Evolutionary conservation across 805 yeast genomes (phyloP).

Genomic region (Wickerhamomyces sydowiorum): DNA sequence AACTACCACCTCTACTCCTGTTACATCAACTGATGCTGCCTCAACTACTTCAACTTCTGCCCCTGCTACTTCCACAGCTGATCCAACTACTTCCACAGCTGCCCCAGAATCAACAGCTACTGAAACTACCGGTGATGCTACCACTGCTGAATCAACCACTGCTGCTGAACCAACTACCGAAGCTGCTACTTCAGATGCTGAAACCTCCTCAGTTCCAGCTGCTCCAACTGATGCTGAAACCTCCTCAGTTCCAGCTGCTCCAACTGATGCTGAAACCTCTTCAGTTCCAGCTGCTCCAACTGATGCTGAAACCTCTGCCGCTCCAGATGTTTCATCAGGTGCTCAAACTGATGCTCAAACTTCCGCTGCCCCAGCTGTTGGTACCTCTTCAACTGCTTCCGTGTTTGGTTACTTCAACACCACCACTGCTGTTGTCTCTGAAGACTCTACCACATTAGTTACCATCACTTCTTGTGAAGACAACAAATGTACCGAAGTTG

Average conservation of each 20-base stretch:
- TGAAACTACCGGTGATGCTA: not conserved
- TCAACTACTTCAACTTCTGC: constrained; percentile 6
- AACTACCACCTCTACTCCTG: constrained; percentile 4
- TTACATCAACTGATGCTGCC: constrained; percentile 9
- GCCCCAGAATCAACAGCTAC: constrained; percentile 3
- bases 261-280: not conserved
- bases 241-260: not conserved
- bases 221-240: constrained; percentile 4
- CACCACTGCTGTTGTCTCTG: not conserved
- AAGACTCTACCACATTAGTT: constrained; percentile 24
- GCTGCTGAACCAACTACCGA: constrained; percentile 1
- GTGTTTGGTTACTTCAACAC: not conserved
- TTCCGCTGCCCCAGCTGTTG: not conserved
- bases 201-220: not conserved
- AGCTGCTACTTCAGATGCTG: constrained; percentile 1
- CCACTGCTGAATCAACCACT: not conserved
- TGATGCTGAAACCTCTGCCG: not conserved
- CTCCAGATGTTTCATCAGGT: not conserved
- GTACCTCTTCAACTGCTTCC: constrained; percentile 3
- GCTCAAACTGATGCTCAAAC: not conserved
- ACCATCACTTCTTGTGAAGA: constrained; percentile 31
- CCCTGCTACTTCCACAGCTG: constrained; percentile 6
- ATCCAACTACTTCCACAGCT: constrained; percentile 2
- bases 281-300: constrained; percentile 3
- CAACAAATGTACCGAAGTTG: constrained; percentile 26